phyloP scores from a whole-genome alignment of 192 early-diverging fungal genomes.

The Phycomyces nitens region DNA sequence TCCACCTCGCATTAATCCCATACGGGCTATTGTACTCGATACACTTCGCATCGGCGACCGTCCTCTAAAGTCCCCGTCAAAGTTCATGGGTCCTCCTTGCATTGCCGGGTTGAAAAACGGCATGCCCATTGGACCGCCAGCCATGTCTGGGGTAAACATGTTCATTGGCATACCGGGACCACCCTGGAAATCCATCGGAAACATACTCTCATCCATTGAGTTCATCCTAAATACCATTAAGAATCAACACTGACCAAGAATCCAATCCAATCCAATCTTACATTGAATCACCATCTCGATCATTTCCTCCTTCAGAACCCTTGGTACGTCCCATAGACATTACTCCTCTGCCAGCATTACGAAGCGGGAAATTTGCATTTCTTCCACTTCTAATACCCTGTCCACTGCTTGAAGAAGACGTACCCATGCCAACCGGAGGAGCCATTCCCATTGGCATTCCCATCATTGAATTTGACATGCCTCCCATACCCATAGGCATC shows the following conservation, averaged over 20 bases:
- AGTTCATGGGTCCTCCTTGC: conserved; percentile 29
- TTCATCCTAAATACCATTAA: no score
- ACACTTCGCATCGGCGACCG: conserved; percentile 2
- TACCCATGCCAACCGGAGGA: not conserved
- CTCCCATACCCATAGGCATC: conserved; percentile 32
- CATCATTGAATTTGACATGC: conserved; percentile 40
- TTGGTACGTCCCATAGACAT: conserved; percentile 20
- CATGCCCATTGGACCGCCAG: conserved; percentile 27
- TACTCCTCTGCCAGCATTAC: conserved; percentile 4
- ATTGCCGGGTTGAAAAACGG: conserved; percentile 35
- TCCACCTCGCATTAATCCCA: not conserved
- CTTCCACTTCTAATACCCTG: conserved; percentile 5
- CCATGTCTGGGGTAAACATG: conserved; percentile 39
- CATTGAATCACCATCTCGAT: conserved; percentile 14
- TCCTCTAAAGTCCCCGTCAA: conserved; percentile 24
- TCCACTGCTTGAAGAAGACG: not conserved
- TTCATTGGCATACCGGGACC: conserved; percentile 27
- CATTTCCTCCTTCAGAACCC: conserved; percentile 4
- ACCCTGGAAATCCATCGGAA: conserved; percentile 19
- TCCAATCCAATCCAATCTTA: conserved; percentile 2
- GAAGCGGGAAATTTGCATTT: not conserved
- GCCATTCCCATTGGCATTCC: conserved; percentile 23
- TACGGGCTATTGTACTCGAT: not conserved
- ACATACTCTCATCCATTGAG: conserved; percentile 16
- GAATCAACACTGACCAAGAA: not conserved